These are phyloP conservation scores for Wickerhamiella qilinensis DNA, from an alignment of 805 yeast species.

Conservation along the genomic window DNA sequence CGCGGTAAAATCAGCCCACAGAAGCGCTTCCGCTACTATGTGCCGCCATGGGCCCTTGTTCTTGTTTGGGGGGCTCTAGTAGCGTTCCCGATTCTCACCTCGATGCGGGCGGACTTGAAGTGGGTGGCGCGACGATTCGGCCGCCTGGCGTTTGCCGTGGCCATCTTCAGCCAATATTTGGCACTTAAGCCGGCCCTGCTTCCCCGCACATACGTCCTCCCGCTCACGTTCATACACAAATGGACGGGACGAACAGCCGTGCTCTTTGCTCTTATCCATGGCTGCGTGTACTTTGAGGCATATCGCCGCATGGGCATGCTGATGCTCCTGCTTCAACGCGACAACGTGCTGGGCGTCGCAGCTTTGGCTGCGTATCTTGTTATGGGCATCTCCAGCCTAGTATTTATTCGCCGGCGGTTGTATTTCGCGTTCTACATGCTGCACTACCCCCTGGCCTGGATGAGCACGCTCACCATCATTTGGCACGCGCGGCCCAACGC, in stretches of 20 bases:
- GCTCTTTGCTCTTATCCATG: slow-evolving; percentile 48
- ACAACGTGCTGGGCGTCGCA: slow-evolving; percentile 55
- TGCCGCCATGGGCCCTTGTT: slow-evolving; percentile 5
- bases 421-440: slow-evolving; percentile 52
- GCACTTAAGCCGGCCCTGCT: slow-evolving; percentile 73
- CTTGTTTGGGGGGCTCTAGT: slow-evolving; percentile 5
- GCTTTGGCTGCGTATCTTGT: slow-evolving; percentile 33
- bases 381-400: slow-evolving; percentile 53
- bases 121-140: slow-evolving; percentile 61
- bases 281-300: slow-evolving; percentile 31
- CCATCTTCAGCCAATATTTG: slow-evolving; percentile 61
- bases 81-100: slow-evolving; percentile 7
- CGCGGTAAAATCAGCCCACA: slow-evolving; percentile 1
- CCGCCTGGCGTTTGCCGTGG: slow-evolving; percentile 53
- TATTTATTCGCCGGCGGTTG: slow-evolving; percentile 40
- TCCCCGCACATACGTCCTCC: slow-evolving; percentile 55
- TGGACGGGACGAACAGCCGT: slow-evolving; percentile 80
- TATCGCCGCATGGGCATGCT: slow-evolving; percentile 3
- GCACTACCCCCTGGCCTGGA: slow-evolving; percentile 68
- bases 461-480: slow-evolving; percentile 38
- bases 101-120: slow-evolving; percentile 5
- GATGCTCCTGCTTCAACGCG: slow-evolving; percentile 12
- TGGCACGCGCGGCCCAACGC: slow-evolving; percentile 74
- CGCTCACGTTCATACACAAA: slow-evolving; percentile 67
- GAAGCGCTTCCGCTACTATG: slow-evolving; percentile 3